Percentiles rank a stretch among this genome's conserved stretches.
Evolutionary conservation across 805 yeast species (phyloP).

Genomic region (Saturnispora diversa): DNA sequence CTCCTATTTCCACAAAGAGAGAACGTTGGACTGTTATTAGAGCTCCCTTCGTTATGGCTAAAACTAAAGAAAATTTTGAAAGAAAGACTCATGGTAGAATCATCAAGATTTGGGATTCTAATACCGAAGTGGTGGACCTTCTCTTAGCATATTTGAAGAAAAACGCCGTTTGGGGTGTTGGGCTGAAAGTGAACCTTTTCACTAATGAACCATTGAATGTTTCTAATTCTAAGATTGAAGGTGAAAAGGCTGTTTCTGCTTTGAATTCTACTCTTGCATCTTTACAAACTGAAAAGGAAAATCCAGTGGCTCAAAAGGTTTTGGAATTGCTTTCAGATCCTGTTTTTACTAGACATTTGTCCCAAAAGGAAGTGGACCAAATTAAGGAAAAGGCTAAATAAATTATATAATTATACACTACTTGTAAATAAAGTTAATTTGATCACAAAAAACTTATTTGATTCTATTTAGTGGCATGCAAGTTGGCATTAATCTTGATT

Average conservation of each 20-base stretch:
- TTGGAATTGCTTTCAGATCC: constrained; percentile 64
- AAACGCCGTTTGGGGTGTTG: constrained; percentile 73
- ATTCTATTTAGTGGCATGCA: no score
- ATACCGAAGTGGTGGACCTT: constrained; percentile 74
- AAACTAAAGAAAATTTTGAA: constrained; percentile 88
- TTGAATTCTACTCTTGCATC: constrained; percentile 21
- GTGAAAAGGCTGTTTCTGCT: constrained; percentile 18
- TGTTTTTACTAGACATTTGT: constrained; percentile 51
- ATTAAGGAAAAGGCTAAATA: constrained; percentile 12
- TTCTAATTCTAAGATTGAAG: constrained; percentile 32
- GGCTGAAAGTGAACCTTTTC: constrained; percentile 66
- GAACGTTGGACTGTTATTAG: constrained; percentile 91
- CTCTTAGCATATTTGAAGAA: constrained; percentile 73
- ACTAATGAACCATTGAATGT: constrained; percentile 43
- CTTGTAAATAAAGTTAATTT: constrained; percentile 9
- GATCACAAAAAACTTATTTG: no score
- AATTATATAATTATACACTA: background rate
- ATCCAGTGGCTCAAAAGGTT: constrained; percentile 57
- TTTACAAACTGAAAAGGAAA: constrained; percentile 18
- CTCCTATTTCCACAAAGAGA: constrained; percentile 57
- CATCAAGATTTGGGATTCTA: constrained; percentile 74
- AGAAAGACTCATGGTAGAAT: constrained; percentile 74
- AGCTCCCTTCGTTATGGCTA: constrained; percentile 91
- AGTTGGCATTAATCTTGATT: no score
- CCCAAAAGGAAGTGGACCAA: constrained; percentile 20